phyloP scores from a whole-genome alignment of 768 basidiomycete genomes.

The Sarcomyxa edulis region DNA sequence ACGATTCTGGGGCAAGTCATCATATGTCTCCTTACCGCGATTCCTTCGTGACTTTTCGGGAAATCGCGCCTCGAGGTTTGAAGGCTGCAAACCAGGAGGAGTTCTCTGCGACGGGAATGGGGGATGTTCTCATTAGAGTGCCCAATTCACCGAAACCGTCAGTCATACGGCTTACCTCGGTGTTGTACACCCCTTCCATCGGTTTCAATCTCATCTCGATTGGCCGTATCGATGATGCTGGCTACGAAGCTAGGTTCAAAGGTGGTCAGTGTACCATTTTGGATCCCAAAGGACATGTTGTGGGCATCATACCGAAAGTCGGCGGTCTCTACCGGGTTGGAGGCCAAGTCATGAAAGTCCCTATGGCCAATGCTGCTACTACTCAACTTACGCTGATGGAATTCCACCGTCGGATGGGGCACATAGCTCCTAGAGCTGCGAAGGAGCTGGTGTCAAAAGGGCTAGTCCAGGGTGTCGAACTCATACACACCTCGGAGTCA shows the following conservation, averaged over 20 bases:
- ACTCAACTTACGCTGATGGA: conserved; percentile 17
- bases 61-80: conserved; percentile 20
- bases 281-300: conserved; percentile 9
- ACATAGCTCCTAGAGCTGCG: conserved; percentile 16
- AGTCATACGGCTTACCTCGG: conserved; percentile 19
- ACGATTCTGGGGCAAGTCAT: conserved; percentile 30
- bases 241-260: conserved; percentile 16
- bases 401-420: conserved; percentile 20
- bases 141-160: conserved; percentile 17
- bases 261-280: conserved; percentile 19
- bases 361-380: conserved; percentile 7
- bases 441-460: conserved; percentile 14
- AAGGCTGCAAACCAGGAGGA: conserved; percentile 21
- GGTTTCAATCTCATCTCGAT: conserved; percentile 27
- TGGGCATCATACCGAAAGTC: conserved; percentile 14
- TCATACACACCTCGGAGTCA: conserved; percentile 12
- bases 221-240: conserved; percentile 19
- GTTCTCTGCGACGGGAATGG: conserved; percentile 24
- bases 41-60: conserved; percentile 21
- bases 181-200: conserved; percentile 24
- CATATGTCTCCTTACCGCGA: conserved; percentile 30
- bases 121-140: conserved; percentile 21
- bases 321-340: conserved; percentile 15
- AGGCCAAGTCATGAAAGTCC: conserved; percentile 6
- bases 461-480: conserved; percentile 15